phyloP scores from a whole-genome alignment of 495 filamentous ascomycete genomes.

The Clavariopsis aquatica region DNA sequence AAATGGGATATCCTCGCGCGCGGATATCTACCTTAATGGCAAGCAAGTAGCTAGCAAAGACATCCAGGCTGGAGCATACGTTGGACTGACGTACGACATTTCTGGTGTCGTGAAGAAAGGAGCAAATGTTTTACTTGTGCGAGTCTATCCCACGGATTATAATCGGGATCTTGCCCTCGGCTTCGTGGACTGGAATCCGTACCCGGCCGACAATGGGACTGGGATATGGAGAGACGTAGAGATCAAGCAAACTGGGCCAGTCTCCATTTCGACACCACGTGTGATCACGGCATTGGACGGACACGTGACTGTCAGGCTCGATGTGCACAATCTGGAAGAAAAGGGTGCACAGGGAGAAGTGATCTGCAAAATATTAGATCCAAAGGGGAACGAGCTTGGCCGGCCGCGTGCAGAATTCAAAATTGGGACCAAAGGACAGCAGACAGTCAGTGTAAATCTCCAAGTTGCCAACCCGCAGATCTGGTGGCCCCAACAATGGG shows the following conservation, averaged over 20 bases:
- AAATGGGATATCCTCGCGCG: conserved; percentile 61
- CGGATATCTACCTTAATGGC: conserved; percentile 64
- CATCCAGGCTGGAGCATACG: conserved; percentile 59
- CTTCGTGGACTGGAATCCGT: conserved; percentile 69
- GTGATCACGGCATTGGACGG: conserved; percentile 47
- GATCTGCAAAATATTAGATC: conserved; percentile 44
- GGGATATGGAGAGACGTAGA: conserved; percentile 66
- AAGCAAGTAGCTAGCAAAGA: conserved; percentile 51
- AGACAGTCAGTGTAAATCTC: conserved; percentile 34
- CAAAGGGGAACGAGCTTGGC: conserved; percentile 21
- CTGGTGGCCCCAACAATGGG: conserved; percentile 33
- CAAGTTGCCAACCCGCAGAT: conserved; percentile 48
- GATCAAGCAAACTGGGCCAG: conserved; percentile 57
- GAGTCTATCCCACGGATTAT: conserved; percentile 61
- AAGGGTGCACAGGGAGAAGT: conserved; percentile 45
- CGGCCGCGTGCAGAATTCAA: conserved; percentile 2
- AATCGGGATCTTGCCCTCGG: conserved; percentile 60
- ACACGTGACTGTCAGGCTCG: conserved; percentile 50
- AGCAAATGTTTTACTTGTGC: conserved; percentile 55
- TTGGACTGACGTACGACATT: conserved; percentile 57
- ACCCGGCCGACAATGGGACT: conserved; percentile 59
- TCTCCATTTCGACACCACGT: conserved; percentile 53
- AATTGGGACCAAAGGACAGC: not conserved
- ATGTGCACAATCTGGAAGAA: conserved; percentile 54
- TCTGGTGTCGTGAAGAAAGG: conserved; percentile 45